Base-by-base conservation (phyloP, 2,329 filamentous ascomycete species). In the Epicoccum sorghinum region DNA sequence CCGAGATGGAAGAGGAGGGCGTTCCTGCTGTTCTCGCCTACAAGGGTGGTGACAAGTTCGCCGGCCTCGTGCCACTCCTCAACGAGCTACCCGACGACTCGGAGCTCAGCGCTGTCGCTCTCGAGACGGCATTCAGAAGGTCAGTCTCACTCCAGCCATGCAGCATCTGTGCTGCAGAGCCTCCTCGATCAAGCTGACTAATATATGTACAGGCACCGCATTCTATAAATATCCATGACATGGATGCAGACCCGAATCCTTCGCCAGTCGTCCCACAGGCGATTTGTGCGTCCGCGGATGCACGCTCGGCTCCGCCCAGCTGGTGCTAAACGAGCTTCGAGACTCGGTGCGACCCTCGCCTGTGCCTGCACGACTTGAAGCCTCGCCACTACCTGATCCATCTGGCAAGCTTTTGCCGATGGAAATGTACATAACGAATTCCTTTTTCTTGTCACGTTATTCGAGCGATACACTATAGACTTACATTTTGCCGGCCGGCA, bases 11-110 rank as follows among this genome's bases (percentile, higher is more conserved):
- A 72, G 86, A 89, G 54, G 89, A 92, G 29, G 88, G 89, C 40
- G 89, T 96, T 2, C 95, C 95, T 0, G 91, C 95, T 4, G 81
- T 98, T 33, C 81, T 98, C 43, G 93, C 90, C 9, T 99, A 99
- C 79, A 87, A 87, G 54, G 90, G 88, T 67, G 93, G 92, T 47
- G 93, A 98, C 61, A 86, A 97, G 61, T 92, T 98, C 66, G 90
- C 91, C 60, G 96, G 93, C 67, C 80, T 98, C 47, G 90, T 95
- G 0, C 93, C 93, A 49, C 83, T 98, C 46, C 85, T 96, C 59
- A 86, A 92, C 69, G 89, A 95, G 82, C 89, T 97, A 42, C 91
- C 93, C 2, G 79, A 82, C 29, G 84, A 81, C 62, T 77, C 76
- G 10, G 78, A 80, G 47, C 65, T 81, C 14, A 80, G 73, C 62